These are phyloP conservation scores for Dioszegia hungarica DNA, from an alignment of 768 basidiomycete genomes.

Conservation along the genomic window DNA sequence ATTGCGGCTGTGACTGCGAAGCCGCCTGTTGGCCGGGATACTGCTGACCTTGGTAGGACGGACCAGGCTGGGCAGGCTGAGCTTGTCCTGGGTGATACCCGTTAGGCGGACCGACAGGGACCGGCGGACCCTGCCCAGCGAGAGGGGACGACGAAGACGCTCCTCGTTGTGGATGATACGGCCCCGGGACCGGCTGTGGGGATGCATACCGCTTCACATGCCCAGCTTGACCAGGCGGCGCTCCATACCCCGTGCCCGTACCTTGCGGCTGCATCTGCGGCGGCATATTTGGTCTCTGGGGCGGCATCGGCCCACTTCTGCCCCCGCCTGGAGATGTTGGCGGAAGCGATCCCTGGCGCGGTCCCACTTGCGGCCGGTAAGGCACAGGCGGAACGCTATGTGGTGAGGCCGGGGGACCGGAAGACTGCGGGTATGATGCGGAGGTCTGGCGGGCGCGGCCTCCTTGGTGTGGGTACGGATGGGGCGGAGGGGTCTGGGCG, in stretches of 20 bases:
- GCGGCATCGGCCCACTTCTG: neutral
- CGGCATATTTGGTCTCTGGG: slow-evolving; percentile 17
- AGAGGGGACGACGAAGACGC: too few relatives aligned
- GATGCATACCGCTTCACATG: neutral
- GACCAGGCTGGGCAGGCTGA: neutral
- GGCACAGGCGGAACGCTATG: slow-evolving; percentile 41
- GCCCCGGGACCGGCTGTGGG: neutral
- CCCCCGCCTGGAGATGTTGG: neutral
- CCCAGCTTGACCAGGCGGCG: neutral
- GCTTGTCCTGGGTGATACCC: too few relatives aligned
- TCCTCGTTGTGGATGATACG: neutral
- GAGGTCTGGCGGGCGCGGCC: slow-evolving; percentile 22
- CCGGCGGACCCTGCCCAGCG: too few relatives aligned
- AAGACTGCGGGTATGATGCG: slow-evolving; percentile 13
- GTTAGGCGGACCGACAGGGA: too few relatives aligned
- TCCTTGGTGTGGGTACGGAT: slow-evolving; percentile 36
- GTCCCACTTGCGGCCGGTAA: slow-evolving; percentile 10
- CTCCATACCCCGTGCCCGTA: too few relatives aligned
- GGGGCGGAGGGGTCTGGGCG: slow-evolving; percentile 44
- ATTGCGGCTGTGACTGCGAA: neutral
- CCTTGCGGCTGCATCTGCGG: too few relatives aligned
- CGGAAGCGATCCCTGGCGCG: slow-evolving; percentile 8
- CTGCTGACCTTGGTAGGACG: neutral
- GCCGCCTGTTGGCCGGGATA: neutral
- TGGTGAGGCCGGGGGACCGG: slow-evolving; percentile 9